Evolutionary conservation across 129 eudicot genomes (phyloP), one percentile per base, ranked within the genome.

Genomic region (Gnaphalium uliginosum): DNA sequence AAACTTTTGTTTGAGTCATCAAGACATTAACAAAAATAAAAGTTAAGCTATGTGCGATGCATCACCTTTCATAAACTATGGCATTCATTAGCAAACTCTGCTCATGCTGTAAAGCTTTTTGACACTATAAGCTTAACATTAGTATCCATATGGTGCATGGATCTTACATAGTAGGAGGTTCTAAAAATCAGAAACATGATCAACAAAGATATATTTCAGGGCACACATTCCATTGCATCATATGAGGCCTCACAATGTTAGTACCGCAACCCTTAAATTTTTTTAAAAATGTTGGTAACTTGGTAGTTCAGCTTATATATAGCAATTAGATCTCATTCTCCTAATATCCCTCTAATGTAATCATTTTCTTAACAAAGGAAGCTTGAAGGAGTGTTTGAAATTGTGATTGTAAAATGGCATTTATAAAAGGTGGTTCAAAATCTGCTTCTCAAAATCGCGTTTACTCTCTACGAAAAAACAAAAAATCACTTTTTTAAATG

Each of bases 31-130:
- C 76, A 71, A 71, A 30, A 21, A 27, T 25, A 26, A 26, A 70
- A 70, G 75, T 29, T 19, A 53, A 57, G 35, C 50, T 71, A 24
- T 54, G 18, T 7, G 19, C 27, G 37, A 70, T 71, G 48, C 75
- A 51, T 10, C 32, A 11, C 6, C 65, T 8, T 59, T 24, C 32
- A 15, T 59, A 27, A 59, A 23, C 18, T 22, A 23, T 59, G 32
- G 24, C 2, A 59, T 10, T 59, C 65, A 24, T 24, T 59, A 48
- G 43, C 26, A 6, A 48, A 48, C 18, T 48, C 17, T 18, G 26
- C 60, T 69, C 33, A 50, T 17, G 63, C 46, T 51, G 51, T 48
- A 33, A 48, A 48, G 63, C 41, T 7, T 8, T 51, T 2, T 51
- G 62, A 27, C 13, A 43, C 18, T 13, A 43, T 43, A 43, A 43